phyloP scores from a whole-genome alignment of 768 basidiomycete species.

The Mycena rosella region DNA sequence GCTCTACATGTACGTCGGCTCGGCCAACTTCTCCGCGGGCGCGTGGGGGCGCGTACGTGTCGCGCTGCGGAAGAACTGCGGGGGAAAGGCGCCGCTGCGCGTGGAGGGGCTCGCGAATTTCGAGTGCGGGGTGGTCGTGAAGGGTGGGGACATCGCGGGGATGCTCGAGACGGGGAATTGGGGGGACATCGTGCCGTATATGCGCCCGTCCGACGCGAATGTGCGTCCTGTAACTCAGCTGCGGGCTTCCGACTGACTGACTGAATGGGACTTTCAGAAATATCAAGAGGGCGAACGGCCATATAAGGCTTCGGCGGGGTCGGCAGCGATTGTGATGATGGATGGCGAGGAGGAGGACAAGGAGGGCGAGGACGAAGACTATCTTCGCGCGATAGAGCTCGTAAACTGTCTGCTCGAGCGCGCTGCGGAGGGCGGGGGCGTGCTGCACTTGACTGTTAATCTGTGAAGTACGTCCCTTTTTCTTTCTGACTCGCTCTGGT shows the following conservation, averaged over 20 bases:
- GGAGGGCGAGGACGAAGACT: too few species aligned
- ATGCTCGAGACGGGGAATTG: constrained; percentile 21
- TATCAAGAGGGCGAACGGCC: constrained; percentile 13
- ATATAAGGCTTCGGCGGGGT: background rate
- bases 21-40: constrained; percentile 9
- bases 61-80: background rate
- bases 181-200: constrained; percentile 21
- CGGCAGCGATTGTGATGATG: too few species aligned
- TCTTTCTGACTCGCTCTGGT: too few species aligned
- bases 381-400: too few species aligned
- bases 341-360: too few species aligned
- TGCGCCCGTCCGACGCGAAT: background rate
- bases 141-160: background rate
- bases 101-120: background rate
- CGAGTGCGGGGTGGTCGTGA: constrained; percentile 20
- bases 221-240: constrained; percentile 13
- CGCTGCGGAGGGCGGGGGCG: too few species aligned
- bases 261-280: background rate
- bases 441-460: too few species aligned
- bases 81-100: background rate
- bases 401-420: too few species aligned
- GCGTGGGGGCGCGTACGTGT: constrained; percentile 6
- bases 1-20: constrained; percentile 14
- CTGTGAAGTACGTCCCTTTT: too few species aligned
- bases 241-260: background rate